Evolutionary conservation across 192 early-diverging fungal species (phyloP).

Genomic region (Coemansia sp.): DNA sequence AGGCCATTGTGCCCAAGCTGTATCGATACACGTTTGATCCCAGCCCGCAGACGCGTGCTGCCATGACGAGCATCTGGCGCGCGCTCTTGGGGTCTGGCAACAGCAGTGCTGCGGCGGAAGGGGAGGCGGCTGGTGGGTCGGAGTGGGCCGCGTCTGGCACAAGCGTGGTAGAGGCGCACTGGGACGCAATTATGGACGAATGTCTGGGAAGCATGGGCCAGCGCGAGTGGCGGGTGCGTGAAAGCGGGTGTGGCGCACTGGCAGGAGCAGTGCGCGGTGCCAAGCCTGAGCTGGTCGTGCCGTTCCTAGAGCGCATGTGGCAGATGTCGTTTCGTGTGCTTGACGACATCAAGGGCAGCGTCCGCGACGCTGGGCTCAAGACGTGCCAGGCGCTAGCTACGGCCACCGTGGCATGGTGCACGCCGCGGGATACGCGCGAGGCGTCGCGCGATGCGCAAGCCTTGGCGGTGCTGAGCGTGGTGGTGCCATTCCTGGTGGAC

Average conservation of each 20-base stretch:
- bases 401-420: constrained; percentile 85
- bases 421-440: constrained; percentile 42
- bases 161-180: constrained; percentile 28
- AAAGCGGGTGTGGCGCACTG: constrained; percentile 65
- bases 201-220: constrained; percentile 76
- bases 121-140: background rate
- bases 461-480: constrained; percentile 73
- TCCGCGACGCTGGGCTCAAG: constrained; percentile 78
- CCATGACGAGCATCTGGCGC: constrained; percentile 92
- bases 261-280: constrained; percentile 31
- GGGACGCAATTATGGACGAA: constrained; percentile 80
- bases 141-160: constrained; percentile 12
- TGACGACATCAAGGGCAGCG: constrained; percentile 95
- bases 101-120: background rate
- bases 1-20: constrained; percentile 77
- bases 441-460: constrained; percentile 58
- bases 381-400: constrained; percentile 79
- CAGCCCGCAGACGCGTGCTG: constrained; percentile 79
- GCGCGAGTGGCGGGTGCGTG: constrained; percentile 84
- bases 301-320: constrained; percentile 83
- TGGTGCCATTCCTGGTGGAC: constrained; percentile 84
- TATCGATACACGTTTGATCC: constrained; percentile 94
- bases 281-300: constrained; percentile 33
- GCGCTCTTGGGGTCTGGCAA: constrained; percentile 61
- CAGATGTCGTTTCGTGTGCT: constrained; percentile 86